phyloP scores from a whole-genome alignment of 1,284 basidiomycete species.

The Ustilago lituana region DNA sequence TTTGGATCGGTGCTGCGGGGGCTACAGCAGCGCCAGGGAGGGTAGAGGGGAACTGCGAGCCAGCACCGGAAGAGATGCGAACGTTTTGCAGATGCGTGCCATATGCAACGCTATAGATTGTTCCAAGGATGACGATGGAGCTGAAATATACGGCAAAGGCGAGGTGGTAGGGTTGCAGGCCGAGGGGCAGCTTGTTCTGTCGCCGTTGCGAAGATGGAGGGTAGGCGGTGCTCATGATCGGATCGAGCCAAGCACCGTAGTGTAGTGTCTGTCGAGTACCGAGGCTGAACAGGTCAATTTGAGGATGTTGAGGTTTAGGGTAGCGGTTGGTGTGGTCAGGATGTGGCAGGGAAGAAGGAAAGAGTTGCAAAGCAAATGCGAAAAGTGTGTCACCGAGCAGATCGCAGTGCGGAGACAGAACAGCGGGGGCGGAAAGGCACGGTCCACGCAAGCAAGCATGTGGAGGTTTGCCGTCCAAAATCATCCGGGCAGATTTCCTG shows the following conservation, averaged over 20 bases:
- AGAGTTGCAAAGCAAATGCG: not conserved
- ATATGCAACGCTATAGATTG: conserved; percentile 73
- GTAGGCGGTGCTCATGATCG: conserved; percentile 12
- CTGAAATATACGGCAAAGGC: conserved; percentile 61
- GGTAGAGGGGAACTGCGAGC: conserved; percentile 17
- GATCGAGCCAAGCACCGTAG: not conserved
- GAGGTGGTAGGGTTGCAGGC: conserved; percentile 43
- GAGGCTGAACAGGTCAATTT: too few species aligned
- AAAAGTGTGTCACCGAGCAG: not conserved
- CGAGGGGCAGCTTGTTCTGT: conserved; percentile 28
- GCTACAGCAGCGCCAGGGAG: conserved; percentile 34
- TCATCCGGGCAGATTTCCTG: too few species aligned
- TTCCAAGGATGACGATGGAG: conserved; percentile 71
- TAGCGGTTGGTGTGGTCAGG: too few species aligned
- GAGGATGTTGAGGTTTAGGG: too few species aligned
- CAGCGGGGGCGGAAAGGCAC: not conserved
- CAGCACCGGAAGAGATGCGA: conserved; percentile 64
- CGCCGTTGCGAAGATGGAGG: conserved; percentile 9
- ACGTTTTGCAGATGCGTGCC: conserved; percentile 67
- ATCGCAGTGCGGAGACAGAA: too few species aligned
- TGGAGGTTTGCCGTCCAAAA: too few species aligned
- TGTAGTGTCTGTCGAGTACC: not conserved
- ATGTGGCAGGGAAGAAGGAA: not conserved
- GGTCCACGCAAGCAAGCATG: too few species aligned
- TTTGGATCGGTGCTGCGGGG: conserved; percentile 12